Conservation (phyloP, 169 alveolate species). For the Plasmodium ovale region DNA sequence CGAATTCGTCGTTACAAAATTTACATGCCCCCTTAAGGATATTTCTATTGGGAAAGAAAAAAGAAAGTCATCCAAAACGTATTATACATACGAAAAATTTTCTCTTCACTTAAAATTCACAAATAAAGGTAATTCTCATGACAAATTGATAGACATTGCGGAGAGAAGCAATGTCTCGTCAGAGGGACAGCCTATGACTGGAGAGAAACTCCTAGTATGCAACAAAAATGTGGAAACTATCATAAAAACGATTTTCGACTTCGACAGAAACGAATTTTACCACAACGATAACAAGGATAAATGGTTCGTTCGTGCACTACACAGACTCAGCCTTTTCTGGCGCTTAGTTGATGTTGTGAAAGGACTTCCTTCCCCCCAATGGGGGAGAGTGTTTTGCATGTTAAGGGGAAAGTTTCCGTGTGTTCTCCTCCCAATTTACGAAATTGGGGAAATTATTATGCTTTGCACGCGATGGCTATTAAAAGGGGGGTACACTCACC, state of each 20-base stretch:
- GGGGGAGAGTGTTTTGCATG: not conserved
- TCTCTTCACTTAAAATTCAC: slow-evolving; percentile 25
- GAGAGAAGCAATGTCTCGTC: slow-evolving; percentile 14
- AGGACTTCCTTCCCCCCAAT: too few relatives aligned
- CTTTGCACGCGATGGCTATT: not conserved
- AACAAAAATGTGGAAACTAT: slow-evolving; percentile 35
- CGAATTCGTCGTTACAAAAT: slow-evolving; percentile 8
- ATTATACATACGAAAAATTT: not conserved
- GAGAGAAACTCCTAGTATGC: not conserved
- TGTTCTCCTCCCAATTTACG: not conserved
- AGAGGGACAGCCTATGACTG: too few relatives aligned
- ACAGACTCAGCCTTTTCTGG: not conserved
- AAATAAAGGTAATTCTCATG: slow-evolving; percentile 23
- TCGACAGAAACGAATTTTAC: not conserved
- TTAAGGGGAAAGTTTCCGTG: not conserved
- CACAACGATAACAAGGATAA: not conserved
- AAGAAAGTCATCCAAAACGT: not conserved
- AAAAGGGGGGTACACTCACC: not conserved
- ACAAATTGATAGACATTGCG: slow-evolving; percentile 13
- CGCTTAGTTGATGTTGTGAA: not conserved
- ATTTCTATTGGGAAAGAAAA: not conserved
- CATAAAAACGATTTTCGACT: slow-evolving; percentile 7
- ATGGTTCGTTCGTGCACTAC: not conserved
- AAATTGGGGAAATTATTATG: not conserved
- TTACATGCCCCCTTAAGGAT: not conserved